phyloP scores from a whole-genome alignment of 805 yeast species.

The Candida boidinii region DNA sequence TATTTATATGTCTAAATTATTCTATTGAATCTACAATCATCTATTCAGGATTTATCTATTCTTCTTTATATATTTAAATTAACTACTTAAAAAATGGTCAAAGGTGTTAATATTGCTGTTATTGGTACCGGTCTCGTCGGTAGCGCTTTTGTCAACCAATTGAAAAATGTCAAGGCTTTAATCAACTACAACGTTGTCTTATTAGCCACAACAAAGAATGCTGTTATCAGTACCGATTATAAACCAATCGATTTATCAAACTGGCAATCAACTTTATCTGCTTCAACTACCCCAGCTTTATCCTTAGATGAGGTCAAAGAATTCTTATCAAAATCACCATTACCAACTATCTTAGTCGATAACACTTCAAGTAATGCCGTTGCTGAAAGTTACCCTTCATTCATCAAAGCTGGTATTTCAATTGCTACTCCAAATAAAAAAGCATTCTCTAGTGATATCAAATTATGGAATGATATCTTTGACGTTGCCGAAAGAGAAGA shows the following conservation, averaged over 20 bases:
- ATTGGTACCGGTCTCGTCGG: conserved; percentile 96
- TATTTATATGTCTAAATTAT: no score
- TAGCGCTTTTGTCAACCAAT: conserved; percentile 79
- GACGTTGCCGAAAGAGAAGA: conserved; percentile 39
- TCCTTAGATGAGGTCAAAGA: conserved; percentile 49
- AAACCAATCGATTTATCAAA: conserved; percentile 55
- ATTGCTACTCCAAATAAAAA: conserved; percentile 98
- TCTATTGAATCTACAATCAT: no score
- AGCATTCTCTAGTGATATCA: conserved; percentile 77
- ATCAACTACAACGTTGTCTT: conserved; percentile 71
- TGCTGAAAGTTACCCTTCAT: conserved; percentile 69
- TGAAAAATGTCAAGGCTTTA: conserved; percentile 45
- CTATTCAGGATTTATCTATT: no score
- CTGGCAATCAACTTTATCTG: conserved; percentile 43
- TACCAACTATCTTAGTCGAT: conserved; percentile 82
- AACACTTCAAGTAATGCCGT: conserved; percentile 82
- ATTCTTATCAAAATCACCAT: conserved; percentile 56
- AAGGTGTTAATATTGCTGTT: conserved; percentile 59
- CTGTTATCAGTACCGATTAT: conserved; percentile 62
- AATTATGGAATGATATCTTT: conserved; percentile 72
- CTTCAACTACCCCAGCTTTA: conserved; percentile 41
- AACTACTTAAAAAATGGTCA: conserved; percentile 34
- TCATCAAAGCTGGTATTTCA: conserved; percentile 72
- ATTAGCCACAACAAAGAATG: conserved; percentile 66
- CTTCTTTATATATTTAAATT: no score